A percentile compares a stretch with the other conserved stretches of the same genome.
These are phyloP conservation scores for Catharanthus roseus DNA, from an alignment of 257 asterid genomes.

Conservation along the genomic window DNA sequence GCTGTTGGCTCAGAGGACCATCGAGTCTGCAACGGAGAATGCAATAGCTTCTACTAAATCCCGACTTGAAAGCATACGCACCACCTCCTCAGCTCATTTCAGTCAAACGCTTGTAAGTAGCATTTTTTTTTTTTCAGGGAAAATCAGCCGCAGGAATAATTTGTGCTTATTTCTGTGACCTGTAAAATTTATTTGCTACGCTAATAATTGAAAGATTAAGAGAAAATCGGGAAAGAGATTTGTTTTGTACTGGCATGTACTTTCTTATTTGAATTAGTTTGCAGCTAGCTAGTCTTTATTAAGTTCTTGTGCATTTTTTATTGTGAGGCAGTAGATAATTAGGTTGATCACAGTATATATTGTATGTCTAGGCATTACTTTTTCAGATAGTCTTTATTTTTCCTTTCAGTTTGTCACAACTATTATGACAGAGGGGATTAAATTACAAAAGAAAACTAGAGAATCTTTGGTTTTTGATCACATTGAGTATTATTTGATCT, in stretches of 20 bases:
- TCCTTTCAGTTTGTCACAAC: background rate
- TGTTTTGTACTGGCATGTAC: background rate
- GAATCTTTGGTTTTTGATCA: conserved; percentile 13
- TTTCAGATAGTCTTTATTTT: too few relatives aligned
- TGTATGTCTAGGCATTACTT: too few relatives aligned
- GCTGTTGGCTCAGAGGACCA: conserved; percentile 45
- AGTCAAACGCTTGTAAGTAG: conserved; percentile 62
- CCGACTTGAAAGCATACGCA: conserved; percentile 61
- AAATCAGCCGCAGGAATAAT: background rate
- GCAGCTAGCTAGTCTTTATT: background rate
- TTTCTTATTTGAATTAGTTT: background rate
- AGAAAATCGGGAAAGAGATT: background rate
- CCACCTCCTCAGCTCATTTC: conserved; percentile 82
- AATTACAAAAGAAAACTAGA: background rate
- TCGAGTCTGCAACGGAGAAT: conserved; percentile 44
- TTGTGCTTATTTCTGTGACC: background rate
- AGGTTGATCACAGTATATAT: too few relatives aligned
- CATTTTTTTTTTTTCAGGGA: background rate
- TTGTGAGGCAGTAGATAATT: too few relatives aligned
- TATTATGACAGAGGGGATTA: background rate
- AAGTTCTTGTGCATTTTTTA: background rate
- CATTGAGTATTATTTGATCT: conserved; percentile 18
- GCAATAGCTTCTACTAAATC: conserved; percentile 62
- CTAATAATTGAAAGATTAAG: background rate
- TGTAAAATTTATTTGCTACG: background rate